Base-by-base conservation (phyloP, 2,329 filamentous ascomycete genomes). In the Calonectria hawksworthii region DNA sequence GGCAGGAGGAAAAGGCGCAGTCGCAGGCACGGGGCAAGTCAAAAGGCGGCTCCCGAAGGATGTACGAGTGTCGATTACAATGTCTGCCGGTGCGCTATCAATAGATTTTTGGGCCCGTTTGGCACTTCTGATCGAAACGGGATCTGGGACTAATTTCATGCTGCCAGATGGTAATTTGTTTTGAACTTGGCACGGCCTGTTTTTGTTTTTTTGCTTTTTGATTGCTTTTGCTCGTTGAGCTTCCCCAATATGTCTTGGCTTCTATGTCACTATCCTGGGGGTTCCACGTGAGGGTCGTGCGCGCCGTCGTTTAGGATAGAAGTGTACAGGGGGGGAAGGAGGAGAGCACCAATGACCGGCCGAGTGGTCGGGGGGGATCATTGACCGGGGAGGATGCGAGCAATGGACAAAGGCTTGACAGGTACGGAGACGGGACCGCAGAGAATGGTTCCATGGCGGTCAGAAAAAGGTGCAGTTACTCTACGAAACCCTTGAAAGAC, bases 371-470 rank as follows among this genome's bases (percentile, higher is more conserved):
- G 28, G n/a, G 30, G 52, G 28, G 23, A 56, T 56, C 52, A n/a
- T 56, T 32, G 30, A 32, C 52, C 52, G 11, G 18, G 32, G 18
- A 18, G 28, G 6, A 56, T 32, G 54, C 23, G 32, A 23, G 32
- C 21, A 56, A 34, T 56, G 16, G 18, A 51, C 26, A 13, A 47
- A 23, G 21, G n/a, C 44, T 47, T 23, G 44, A 23, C 44, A 47
- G 44, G 44, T 47, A 47, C n/a, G 44, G 44, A 16, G 56, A 61
- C 16, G 7, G 38, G 23, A 21, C 26, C 56, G 34, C 26, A 16
- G 56, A 41, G 28, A 63, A 63, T 63, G 56, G 56, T 63, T 63
- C 56, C 36, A 63, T 41, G 56, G 34, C 56, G 56, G 56, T 63
- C 56, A 63, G 36, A 9, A 28, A 63, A 30, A 63, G 26, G 38